phyloP scores from a whole-genome alignment of 1,284 basidiomycete species.

The Vanrija sp. region DNA sequence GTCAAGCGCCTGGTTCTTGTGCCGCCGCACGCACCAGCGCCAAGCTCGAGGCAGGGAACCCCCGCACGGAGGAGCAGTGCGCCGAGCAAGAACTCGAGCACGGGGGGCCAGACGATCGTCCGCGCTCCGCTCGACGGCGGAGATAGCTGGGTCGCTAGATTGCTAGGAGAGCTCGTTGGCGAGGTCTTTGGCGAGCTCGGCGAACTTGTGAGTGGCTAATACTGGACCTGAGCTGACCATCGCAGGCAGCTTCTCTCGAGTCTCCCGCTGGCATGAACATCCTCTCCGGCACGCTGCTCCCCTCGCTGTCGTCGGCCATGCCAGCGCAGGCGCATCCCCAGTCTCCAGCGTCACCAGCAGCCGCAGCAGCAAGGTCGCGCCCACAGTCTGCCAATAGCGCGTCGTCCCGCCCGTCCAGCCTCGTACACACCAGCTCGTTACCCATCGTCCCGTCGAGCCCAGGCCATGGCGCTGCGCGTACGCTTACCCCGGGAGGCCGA shows the following conservation, averaged over 20 bases:
- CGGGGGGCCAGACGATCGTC: slow-evolving; percentile 37
- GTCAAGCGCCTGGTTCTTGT: slow-evolving; percentile 51
- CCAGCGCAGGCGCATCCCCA: slow-evolving; percentile 1
- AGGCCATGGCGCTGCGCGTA: slow-evolving; percentile 27
- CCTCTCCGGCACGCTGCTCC: slow-evolving; percentile 46
- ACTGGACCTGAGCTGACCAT: not conserved
- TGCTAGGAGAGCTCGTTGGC: slow-evolving; percentile 79
- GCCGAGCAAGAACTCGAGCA: too few species aligned
- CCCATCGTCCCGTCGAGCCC: slow-evolving; percentile 16
- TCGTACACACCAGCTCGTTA: slow-evolving; percentile 18
- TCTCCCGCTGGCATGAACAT: slow-evolving; percentile 45
- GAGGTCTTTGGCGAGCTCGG: slow-evolving; percentile 77
- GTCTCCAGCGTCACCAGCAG: slow-evolving; percentile 7
- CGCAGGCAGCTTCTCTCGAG: slow-evolving; percentile 46
- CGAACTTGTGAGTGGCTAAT: slow-evolving; percentile 52
- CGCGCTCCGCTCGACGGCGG: slow-evolving; percentile 30
- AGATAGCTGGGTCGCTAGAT: slow-evolving; percentile 65
- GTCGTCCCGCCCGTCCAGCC: not conserved
- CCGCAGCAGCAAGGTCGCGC: slow-evolving; percentile 10
- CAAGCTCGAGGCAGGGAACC: slow-evolving; percentile 5
- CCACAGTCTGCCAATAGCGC: not conserved
- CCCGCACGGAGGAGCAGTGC: slow-evolving; percentile 11
- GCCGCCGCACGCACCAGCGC: slow-evolving; percentile 56
- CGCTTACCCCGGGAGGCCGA: slow-evolving; percentile 41
- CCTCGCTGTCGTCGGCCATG: slow-evolving; percentile 34